Evolutionary conservation across 1,139 yeast genomes (phyloP).

Genomic region (Yamadazyma spencermartinsiae): DNA sequence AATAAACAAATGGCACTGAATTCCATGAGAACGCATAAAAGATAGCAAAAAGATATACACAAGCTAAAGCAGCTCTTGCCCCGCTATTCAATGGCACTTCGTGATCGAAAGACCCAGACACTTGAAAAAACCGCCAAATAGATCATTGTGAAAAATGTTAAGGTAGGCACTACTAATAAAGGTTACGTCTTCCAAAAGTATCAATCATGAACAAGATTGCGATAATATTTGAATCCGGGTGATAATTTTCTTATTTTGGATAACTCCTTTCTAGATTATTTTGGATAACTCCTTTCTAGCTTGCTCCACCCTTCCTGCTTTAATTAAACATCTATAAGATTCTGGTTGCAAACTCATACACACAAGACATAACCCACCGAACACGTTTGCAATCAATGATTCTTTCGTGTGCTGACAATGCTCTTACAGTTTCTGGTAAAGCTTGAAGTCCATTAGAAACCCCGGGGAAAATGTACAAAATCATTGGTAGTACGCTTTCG

Average conservation of each 20-base stretch:
- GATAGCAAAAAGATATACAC: constrained; percentile 46
- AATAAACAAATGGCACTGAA: constrained; percentile 31
- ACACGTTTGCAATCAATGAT: constrained; percentile 49
- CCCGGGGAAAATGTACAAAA: constrained; percentile 52
- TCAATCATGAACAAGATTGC: constrained; percentile 48
- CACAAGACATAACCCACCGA: constrained; percentile 38
- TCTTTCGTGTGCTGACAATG: constrained; percentile 37
- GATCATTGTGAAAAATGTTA: constrained; percentile 44
- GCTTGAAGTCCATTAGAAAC: constrained; percentile 37
- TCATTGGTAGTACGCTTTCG: constrained; percentile 38
- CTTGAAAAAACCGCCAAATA: constrained; percentile 43
- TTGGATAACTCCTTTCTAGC: constrained; percentile 39
- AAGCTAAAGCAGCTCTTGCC: constrained; percentile 48
- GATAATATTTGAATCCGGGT: constrained; percentile 30
- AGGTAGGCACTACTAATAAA: constrained; percentile 37
- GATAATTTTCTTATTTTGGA: constrained; percentile 41
- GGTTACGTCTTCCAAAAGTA: constrained; percentile 45
- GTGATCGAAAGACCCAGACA: constrained; percentile 34
- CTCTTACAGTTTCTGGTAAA: constrained; percentile 25
- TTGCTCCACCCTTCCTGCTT: constrained; percentile 29
- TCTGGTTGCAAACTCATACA: constrained; percentile 44
- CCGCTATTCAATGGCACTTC: constrained; percentile 41
- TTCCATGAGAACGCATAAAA: constrained; percentile 30
- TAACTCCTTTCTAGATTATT: constrained; percentile 35
- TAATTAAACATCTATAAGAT: constrained; percentile 48